Conservation (phyloP, 495 filamentous ascomycete genomes). For the Jackrogersella multiformis region DNA sequence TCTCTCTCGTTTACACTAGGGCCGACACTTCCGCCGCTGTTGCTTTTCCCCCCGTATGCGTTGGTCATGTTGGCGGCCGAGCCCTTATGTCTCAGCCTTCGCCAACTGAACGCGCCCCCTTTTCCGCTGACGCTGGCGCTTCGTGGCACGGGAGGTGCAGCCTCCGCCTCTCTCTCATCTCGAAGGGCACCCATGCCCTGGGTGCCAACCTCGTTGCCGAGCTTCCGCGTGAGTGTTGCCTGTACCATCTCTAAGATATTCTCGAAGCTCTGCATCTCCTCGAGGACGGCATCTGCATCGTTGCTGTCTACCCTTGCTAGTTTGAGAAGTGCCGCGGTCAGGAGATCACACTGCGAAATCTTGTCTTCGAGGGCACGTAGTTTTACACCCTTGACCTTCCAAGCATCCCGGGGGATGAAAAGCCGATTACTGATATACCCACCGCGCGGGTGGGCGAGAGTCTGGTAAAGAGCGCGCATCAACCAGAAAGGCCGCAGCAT, state of each 20-base stretch:
- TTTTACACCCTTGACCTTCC: slow-evolving; percentile 93
- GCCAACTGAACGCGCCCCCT: slow-evolving; percentile 79
- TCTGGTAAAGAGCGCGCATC: slow-evolving; percentile 92
- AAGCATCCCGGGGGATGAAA: slow-evolving; percentile 91
- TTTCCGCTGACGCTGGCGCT: slow-evolving; percentile 70
- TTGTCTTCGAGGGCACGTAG: slow-evolving; percentile 92
- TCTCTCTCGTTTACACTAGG: slow-evolving; percentile 45
- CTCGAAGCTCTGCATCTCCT: slow-evolving; percentile 96
- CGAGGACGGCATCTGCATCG: slow-evolving; percentile 88
- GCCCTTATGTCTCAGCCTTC: slow-evolving; percentile 87
- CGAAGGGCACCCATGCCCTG: slow-evolving; percentile 73
- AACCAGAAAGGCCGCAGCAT: slow-evolving; percentile 95
- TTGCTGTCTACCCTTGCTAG: slow-evolving; percentile 83
- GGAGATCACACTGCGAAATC: slow-evolving; percentile 87
- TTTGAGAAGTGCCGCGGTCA: slow-evolving; percentile 89
- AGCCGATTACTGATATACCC: slow-evolving; percentile 91
- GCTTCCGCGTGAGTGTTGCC: slow-evolving; percentile 75
- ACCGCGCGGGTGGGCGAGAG: slow-evolving; percentile 87
- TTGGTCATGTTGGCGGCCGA: slow-evolving; percentile 66
- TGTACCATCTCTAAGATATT: slow-evolving; percentile 87
- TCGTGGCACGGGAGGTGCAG: slow-evolving; percentile 55
- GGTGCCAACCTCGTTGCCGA: slow-evolving; percentile 90
- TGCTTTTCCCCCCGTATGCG: slow-evolving; percentile 56
- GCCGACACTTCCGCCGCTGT: slow-evolving; percentile 43
- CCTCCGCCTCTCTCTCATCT: slow-evolving; percentile 57